Evolutionary conservation across 2,329 filamentous ascomycete species (phyloP), one percentile per base, ranked within the genome.

Genomic region (Aspergillus hortae): DNA sequence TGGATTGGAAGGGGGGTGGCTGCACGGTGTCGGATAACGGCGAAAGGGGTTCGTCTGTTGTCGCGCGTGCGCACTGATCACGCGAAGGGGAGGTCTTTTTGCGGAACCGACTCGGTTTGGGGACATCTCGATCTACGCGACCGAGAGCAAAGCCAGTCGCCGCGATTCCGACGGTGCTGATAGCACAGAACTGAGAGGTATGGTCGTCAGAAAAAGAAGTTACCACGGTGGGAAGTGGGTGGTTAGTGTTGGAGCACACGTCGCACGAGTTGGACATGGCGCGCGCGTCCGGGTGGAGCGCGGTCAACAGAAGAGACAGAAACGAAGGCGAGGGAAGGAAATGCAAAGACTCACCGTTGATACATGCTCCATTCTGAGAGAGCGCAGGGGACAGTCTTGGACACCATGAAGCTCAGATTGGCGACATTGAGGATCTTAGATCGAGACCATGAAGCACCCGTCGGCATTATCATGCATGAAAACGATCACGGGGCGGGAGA

Each of bases 121-220:
- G 51, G 33, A 53, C 61, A 54, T 69, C 58, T 54, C 66, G 68
- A 61, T 78, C 73, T 51, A 76, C 74, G 60, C 77, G 78, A 63
- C 78, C 81, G 62, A 84, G 74, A 51, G 80, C 79, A 58, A 82
- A 74, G 55, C 83, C 83, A 52, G 82, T 74, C 51, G 80, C 77
- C 59, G 82, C 83, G 59, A 83, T 77, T 67, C 80, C 81, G 71
- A 84, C 74, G 62, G 81, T 83, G 74, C 81, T 81, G 67, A 82
- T 74, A 64, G 83, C 83, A 80, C 80, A 84, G 62, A 86, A 77
- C 82, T 85, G 61, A 46, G 4, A 35, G 35, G 27, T 38, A 15
- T 15, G 14, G 35, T 7, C 27, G 46, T 63, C 45, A 61, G 56
- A 46, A 7, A 7, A 30, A 33, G n/a, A 17, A 17, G 10, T 6